A percentile compares a stretch with the other conserved stretches of the same genome.
Evolutionary conservation across 768 basidiomycete species (phyloP).

Genomic region (Suillus discolor): DNA sequence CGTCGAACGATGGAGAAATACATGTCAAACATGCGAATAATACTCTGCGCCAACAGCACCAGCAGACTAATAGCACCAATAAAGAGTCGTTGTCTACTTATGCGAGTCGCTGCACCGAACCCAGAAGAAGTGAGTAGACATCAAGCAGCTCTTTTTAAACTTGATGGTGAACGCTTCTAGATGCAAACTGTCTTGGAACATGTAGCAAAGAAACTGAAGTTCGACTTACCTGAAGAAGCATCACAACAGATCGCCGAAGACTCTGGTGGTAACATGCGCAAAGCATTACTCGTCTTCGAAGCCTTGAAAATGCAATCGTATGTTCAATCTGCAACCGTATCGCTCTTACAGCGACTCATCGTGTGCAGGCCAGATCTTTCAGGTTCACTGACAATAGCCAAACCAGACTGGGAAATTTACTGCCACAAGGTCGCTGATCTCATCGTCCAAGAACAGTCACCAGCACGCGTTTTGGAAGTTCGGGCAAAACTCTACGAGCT

Average conservation of each 20-base stretch:
- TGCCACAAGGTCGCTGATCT: slow-evolving; percentile 90
- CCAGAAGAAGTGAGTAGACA: slow-evolving; percentile 63
- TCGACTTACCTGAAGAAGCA: slow-evolving; percentile 79
- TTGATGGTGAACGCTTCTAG: slow-evolving; percentile 41
- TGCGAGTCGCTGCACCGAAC: slow-evolving; percentile 89
- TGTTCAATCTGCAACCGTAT: slow-evolving; percentile 27
- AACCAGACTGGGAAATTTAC: slow-evolving; percentile 99
- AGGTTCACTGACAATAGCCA: slow-evolving; percentile 80
- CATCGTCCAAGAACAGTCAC: slow-evolving; percentile 88
- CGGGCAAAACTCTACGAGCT: slow-evolving; percentile 93
- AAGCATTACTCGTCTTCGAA: slow-evolving; percentile 93
- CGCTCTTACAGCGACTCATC: background rate
- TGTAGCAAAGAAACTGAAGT: slow-evolving; percentile 79
- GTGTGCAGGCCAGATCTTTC: slow-evolving; percentile 73
- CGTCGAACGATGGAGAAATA: slow-evolving; percentile 99
- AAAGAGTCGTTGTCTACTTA: slow-evolving; percentile 89
- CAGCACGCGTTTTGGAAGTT: slow-evolving; percentile 88
- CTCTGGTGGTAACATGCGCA: slow-evolving; percentile 88
- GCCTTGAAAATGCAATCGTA: slow-evolving; percentile 97
- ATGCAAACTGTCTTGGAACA: slow-evolving; percentile 77
- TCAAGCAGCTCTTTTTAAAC: background rate
- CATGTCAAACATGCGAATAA: slow-evolving; percentile 96
- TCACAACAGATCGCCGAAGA: slow-evolving; percentile 77
- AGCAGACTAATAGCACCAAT: slow-evolving; percentile 96
- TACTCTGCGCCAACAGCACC: slow-evolving; percentile 95